These are phyloP conservation scores for carrot (Daucus carota) DNA, from an alignment of 129 eudicot species.

Conservation along the genomic window DH1_v3.0 NC_030385.2:45793001-45793500, in stretches of 20 bases:
- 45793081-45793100: neutral
- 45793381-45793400: neutral
- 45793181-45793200: neutral
- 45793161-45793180: neutral
- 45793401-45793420: neutral
- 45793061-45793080: neutral
- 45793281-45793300: neutral
- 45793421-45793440: neutral
- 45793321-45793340: neutral
- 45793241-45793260: neutral
- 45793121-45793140: neutral
- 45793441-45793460: neutral
- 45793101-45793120: neutral
- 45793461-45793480: neutral
- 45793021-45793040: slow-evolving; percentile 78
- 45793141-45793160: neutral
- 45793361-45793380: neutral
- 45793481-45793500: neutral
- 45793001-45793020: slow-evolving; percentile 89
- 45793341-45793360: neutral
- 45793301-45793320: neutral
- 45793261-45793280: neutral
- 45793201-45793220: neutral
- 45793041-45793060: slow-evolving; percentile 79
- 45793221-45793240: neutral